These are phyloP conservation scores for Gracilaria caudata DNA, from an alignment of 23 red algal species.

Conservation along the genomic window DNA sequence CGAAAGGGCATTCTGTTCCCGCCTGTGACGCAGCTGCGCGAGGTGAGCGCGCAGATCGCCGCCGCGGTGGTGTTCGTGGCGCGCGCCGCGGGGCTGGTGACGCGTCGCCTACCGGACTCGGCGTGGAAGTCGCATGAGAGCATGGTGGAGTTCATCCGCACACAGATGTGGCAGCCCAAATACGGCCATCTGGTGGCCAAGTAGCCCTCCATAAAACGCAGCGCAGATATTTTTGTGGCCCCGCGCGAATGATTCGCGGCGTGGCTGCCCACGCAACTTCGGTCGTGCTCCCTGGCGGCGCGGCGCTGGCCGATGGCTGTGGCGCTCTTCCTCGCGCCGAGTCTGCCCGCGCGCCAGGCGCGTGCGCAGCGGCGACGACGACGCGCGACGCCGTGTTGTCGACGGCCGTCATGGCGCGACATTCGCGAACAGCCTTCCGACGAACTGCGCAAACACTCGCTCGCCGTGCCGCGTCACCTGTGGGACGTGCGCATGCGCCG, in stretches of 20 bases:
- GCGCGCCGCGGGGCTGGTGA: conserved; percentile 50
- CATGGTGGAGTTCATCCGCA: conserved; percentile 62
- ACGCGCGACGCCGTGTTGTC: neutral
- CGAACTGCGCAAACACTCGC: conserved; percentile 48
- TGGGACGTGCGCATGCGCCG: conserved; percentile 48
- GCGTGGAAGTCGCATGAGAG: conserved; percentile 33
- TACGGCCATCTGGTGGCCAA: conserved; percentile 67
- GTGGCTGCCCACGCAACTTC: too few relatives aligned
- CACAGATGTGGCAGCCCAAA: conserved; percentile 77
- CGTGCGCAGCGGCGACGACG: neutral
- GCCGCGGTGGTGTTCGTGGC: conserved; percentile 83
- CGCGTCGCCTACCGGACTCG: neutral
- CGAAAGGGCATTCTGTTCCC: conserved; percentile 83
- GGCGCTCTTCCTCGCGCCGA: neutral
- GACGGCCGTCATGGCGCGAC: conserved; percentile 12
- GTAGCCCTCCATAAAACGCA: neutral
- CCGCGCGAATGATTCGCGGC: too few relatives aligned
- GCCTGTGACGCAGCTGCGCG: conserved; percentile 59
- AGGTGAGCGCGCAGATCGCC: conserved; percentile 81
- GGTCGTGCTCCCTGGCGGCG: too few relatives aligned
- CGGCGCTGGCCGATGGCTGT: too few relatives aligned
- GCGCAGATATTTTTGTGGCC: neutral
- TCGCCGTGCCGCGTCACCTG: conserved; percentile 72
- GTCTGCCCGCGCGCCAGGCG: neutral
- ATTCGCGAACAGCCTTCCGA: neutral